Evolutionary conservation across 257 asterid genomes (phyloP), one percentile per base, ranked within the genome.

Genomic region (Ballota nigra): DNA sequence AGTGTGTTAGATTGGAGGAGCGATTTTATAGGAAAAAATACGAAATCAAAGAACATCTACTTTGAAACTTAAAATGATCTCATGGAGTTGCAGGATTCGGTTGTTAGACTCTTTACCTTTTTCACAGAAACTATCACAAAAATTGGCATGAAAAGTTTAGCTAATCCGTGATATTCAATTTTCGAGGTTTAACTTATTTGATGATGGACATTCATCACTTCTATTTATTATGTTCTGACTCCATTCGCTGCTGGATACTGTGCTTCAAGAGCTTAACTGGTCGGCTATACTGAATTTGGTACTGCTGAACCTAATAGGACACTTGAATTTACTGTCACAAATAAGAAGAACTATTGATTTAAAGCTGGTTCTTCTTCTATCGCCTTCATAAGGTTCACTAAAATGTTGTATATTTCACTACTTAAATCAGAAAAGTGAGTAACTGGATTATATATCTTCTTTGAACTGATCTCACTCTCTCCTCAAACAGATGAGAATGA

Each of bases 401-500:
- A 53, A 8, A 9, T 3, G 8, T 4, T 19, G 16, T 7, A n/a
- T 19, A 19, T 20, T 4, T 31, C 13, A 53, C n/a, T 9, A 53
- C 60, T 20, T 53, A 9, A 53, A 53, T 53, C 29, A 20, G n/a
- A 20, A 53, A 28, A 57, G 63, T 31, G 33, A 10, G 36, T 31
- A 43, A 8, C 18, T 31, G 4, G 62, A 45, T 29, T 47, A 15
- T 29, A 20, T 38, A 20, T 63, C 60, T 69, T 68, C 38, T 59
- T 23, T 52, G 41, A 61, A 31, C 69, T 53, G 22, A 64, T 59
- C 40, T 7, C 55, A 56, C 47, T 38, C 51, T 38, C 65, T 34
- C 41, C 23, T 55, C 26, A 72, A 45, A 43, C 80, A 84, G 92
- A 71, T 73, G 66, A 71, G 70, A 66, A 63, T 45, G 60, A 61